Percentiles rank a stretch among this genome's conserved stretches.
phyloP scores from a whole-genome alignment of 148 eudicot species.

The Rhododendron henanense region DNA sequence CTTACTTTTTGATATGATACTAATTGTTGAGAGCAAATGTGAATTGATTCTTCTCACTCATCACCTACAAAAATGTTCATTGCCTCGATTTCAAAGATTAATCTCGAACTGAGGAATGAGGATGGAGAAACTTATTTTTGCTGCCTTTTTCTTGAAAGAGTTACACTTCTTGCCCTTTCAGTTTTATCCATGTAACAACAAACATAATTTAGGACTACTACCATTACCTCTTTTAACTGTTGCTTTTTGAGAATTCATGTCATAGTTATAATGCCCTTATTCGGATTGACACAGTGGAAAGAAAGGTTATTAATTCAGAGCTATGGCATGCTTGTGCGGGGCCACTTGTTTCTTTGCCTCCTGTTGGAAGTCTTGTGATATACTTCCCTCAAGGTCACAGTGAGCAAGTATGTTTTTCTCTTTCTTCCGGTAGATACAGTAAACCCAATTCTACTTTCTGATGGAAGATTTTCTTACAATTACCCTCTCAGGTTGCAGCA shows the following conservation, averaged over 20 bases:
- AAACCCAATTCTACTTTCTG: conserved; percentile 11
- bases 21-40: not conserved
- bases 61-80: not conserved
- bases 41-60: not conserved
- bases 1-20: not conserved
- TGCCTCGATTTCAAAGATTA: not conserved
- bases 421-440: not conserved
- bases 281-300: conserved; percentile 47
- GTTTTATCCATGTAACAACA: not conserved
- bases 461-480: conserved; percentile 14
- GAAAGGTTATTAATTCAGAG: conserved; percentile 74
- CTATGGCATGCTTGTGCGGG: conserved; percentile 99
- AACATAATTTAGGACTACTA: not conserved
- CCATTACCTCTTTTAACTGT: not conserved
- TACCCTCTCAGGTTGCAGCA: conserved; percentile 71
- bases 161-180: not conserved
- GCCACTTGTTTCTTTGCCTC: conserved; percentile 86
- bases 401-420: conserved; percentile 68
- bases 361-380: conserved; percentile 90
- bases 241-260: not conserved
- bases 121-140: not conserved
- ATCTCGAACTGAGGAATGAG: not conserved
- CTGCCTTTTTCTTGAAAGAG: not conserved
- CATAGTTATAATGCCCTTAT: not conserved
- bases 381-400: conserved; percentile 99